phyloP scores from a whole-genome alignment of 805 yeast genomes.

The Debaryomyces hansenii region DNA sequence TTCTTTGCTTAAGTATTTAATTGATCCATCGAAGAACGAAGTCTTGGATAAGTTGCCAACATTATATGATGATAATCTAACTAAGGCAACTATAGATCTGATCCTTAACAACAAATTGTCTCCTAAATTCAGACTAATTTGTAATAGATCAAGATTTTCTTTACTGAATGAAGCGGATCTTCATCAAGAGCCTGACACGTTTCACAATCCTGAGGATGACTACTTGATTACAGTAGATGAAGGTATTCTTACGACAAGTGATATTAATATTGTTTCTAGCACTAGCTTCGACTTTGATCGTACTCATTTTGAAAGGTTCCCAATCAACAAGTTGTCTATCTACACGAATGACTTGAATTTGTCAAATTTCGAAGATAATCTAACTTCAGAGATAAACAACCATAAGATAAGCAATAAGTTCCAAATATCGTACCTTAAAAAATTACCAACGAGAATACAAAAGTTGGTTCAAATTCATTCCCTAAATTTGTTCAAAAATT shows the following conservation, averaged over 20 bases:
- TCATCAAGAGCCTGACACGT: conserved; percentile 13
- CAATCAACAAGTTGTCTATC: conserved; percentile 31
- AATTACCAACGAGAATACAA: conserved; percentile 36
- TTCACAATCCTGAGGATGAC: conserved; percentile 23
- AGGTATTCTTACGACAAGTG: conserved; percentile 33
- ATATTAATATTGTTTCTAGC: conserved; percentile 5
- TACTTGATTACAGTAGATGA: conserved; percentile 33
- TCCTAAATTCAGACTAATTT: conserved; percentile 30
- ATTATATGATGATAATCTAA: conserved; percentile 9
- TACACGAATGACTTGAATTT: conserved; percentile 41
- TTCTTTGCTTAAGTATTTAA: conserved; percentile 21
- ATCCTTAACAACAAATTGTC: conserved; percentile 23
- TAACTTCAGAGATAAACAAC: conserved; percentile 28
- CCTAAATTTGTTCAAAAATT: conserved; percentile 32
- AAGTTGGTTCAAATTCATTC: conserved; percentile 30
- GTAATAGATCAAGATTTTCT: conserved; percentile 30
- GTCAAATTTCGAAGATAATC: conserved; percentile 29
- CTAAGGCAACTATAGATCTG: conserved; percentile 30
- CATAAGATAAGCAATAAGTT: conserved; percentile 22
- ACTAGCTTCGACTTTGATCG: conserved; percentile 15
- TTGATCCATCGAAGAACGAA: conserved; percentile 9
- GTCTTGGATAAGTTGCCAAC: not conserved
- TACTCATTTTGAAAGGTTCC: conserved; percentile 25
- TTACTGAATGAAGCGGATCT: conserved; percentile 23
- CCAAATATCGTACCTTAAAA: conserved; percentile 21